Conservation (phyloP, 305 asterid species). For the Plantago lanceolata region DNA sequence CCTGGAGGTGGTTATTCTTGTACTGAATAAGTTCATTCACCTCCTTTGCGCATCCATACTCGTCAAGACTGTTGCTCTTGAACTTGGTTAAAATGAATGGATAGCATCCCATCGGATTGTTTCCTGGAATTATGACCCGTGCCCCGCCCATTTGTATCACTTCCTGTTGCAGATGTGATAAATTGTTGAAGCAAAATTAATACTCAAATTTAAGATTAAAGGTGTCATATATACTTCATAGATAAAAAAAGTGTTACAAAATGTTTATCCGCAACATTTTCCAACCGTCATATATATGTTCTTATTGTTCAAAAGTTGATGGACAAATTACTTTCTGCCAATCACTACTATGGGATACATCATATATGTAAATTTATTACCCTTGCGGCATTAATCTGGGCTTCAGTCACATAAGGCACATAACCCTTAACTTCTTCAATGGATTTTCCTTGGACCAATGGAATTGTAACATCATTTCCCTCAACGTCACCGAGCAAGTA, state of each 20-base stretch:
- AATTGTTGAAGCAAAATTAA: no score
- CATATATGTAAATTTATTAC: neutral
- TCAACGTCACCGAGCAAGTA: slow-evolving; percentile 18
- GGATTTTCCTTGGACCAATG: slow-evolving; percentile 13
- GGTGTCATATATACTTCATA: no score
- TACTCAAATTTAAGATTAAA: no score
- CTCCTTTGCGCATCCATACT: no score
- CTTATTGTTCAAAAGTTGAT: no score
- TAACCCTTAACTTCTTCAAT: slow-evolving; percentile 2
- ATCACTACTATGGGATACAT: no score
- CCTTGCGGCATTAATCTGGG: slow-evolving; percentile 15
- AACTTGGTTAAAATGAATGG: slow-evolving; percentile 14
- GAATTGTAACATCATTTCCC: slow-evolving; percentile 4
- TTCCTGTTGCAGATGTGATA: neutral
- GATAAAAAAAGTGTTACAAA: no score
- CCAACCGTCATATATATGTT: no score
- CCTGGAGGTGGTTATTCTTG: slow-evolving; percentile 2
- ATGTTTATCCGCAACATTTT: neutral
- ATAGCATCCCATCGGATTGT: slow-evolving; percentile 17
- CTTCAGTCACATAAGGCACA: neutral
- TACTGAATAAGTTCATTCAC: neutral
- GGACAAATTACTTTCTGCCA: no score
- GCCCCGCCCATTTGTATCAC: slow-evolving; percentile 1
- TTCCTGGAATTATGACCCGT: slow-evolving; percentile 11
- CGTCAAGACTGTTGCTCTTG: no score